Conservation (phyloP, 2,329 filamentous ascomycete genomes). For the Ilyonectria destructans region DNA sequence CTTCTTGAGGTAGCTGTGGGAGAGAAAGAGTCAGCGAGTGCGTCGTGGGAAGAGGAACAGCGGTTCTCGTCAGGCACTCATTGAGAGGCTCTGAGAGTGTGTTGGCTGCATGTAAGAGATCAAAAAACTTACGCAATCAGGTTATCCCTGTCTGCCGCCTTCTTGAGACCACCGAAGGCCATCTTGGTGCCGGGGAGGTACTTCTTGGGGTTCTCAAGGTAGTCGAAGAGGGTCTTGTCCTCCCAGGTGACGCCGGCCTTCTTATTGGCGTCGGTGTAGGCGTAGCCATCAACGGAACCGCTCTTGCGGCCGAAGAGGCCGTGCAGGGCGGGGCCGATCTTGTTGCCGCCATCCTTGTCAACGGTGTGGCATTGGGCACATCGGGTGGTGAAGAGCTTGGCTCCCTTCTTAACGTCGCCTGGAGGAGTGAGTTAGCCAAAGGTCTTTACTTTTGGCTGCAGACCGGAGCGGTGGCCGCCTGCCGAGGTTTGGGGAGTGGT, state of each 20-base stretch:
- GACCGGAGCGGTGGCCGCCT: background rate
- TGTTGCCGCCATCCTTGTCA: constrained; percentile 92
- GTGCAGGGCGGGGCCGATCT: constrained; percentile 97
- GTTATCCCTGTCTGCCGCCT: constrained; percentile 99
- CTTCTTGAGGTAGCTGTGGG: constrained; percentile 76
- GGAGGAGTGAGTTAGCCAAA: constrained; percentile 49
- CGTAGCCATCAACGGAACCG: constrained; percentile 91
- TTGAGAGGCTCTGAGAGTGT: background rate
- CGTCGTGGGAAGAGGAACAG: background rate
- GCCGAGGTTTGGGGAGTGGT: background rate
- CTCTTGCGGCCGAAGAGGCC: constrained; percentile 98
- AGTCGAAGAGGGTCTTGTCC: constrained; percentile 90
- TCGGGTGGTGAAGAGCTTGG: constrained; percentile 98
- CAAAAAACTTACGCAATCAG: constrained; percentile 86
- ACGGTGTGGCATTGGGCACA: constrained; percentile 99
- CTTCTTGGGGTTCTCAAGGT: constrained; percentile 99
- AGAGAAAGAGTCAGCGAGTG: constrained; percentile 45
- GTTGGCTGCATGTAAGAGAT: background rate
- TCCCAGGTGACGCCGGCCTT: constrained; percentile 93
- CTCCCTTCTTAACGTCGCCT: constrained; percentile 98
- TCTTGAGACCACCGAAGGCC: constrained; percentile 99
- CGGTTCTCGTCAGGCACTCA: constrained; percentile 10
- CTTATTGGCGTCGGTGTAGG: constrained; percentile 99
- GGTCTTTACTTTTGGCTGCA: background rate
- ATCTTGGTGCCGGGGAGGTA: constrained; percentile 99